Conservation (phyloP, 331 rosid species). For the Rhamnella rubrinervis region DNA sequence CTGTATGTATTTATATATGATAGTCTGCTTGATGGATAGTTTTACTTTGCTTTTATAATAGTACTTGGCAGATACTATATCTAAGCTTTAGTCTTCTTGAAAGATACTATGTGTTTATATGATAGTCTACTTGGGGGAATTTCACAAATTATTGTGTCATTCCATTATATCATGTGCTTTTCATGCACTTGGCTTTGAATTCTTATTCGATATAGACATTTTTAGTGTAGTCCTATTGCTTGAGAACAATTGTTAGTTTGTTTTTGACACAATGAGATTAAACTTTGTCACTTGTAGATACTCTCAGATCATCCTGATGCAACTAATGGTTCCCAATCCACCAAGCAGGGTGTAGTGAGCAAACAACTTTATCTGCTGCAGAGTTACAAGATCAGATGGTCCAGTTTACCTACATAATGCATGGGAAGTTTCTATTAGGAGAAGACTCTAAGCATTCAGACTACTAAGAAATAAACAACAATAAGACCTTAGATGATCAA, state of each 20-base stretch:
- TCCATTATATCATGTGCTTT: background rate
- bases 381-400: constrained; percentile 88
- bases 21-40: too few relatives aligned
- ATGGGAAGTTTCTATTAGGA: constrained; percentile 80
- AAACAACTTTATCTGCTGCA: constrained; percentile 42
- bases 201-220: background rate
- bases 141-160: background rate
- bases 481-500: constrained; percentile 87
- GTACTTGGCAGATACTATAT: too few relatives aligned
- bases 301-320: constrained; percentile 29
- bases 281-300: constrained; percentile 26
- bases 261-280: background rate
- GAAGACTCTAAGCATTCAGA: constrained; percentile 79
- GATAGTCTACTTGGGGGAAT: too few relatives aligned
- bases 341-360: constrained; percentile 30
- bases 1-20: too few relatives aligned
- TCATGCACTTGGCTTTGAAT: background rate
- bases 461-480: constrained; percentile 79
- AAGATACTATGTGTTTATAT: too few relatives aligned
- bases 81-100: too few relatives aligned
- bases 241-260: background rate
- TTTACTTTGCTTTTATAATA: too few relatives aligned
- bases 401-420: constrained; percentile 81
- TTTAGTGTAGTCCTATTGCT: constrained; percentile 8
- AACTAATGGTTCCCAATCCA: constrained; percentile 22